Percentiles rank a stretch among this genome's conserved stretches.
Evolutionary conservation across 352 stramenopile species (phyloP).

Genomic region (Phytophthora colocasiae): DNA sequence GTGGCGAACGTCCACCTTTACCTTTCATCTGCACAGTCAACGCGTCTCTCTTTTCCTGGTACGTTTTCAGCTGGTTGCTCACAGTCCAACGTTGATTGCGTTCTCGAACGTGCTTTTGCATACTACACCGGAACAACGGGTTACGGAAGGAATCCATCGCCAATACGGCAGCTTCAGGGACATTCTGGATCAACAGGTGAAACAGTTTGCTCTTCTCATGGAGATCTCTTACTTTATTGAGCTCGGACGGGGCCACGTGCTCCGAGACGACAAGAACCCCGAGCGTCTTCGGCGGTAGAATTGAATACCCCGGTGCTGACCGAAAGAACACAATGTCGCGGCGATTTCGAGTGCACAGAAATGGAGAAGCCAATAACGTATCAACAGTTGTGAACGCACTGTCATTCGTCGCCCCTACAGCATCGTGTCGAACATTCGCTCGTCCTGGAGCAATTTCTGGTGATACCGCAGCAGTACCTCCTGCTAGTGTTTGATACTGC

Average conservation of each 20-base stretch:
- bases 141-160: constrained; percentile 79
- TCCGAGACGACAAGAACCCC: constrained; percentile 69
- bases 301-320: constrained; percentile 61
- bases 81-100: constrained; percentile 75
- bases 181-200: constrained; percentile 77
- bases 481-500: constrained; percentile 24
- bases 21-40: constrained; percentile 70
- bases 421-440: constrained; percentile 23
- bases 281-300: constrained; percentile 66
- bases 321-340: constrained; percentile 79
- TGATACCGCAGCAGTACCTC: constrained; percentile 24
- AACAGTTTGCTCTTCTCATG: constrained; percentile 76
- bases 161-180: constrained; percentile 60
- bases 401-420: constrained; percentile 22
- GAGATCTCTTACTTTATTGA: constrained; percentile 54
- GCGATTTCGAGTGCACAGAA: constrained; percentile 61
- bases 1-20: constrained; percentile 22
- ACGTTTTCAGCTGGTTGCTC: constrained; percentile 51
- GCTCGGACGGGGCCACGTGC: constrained; percentile 59
- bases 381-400: constrained; percentile 54
- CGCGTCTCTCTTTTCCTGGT: constrained; percentile 50
- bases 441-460: constrained; percentile 20
- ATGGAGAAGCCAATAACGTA: constrained; percentile 49
- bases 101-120: constrained; percentile 55
- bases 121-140: constrained; percentile 74